These are phyloP conservation scores for Oehlia diaphana DNA, from an alignment of 192 early-diverging fungal species.

Conservation along the genomic window DNA sequence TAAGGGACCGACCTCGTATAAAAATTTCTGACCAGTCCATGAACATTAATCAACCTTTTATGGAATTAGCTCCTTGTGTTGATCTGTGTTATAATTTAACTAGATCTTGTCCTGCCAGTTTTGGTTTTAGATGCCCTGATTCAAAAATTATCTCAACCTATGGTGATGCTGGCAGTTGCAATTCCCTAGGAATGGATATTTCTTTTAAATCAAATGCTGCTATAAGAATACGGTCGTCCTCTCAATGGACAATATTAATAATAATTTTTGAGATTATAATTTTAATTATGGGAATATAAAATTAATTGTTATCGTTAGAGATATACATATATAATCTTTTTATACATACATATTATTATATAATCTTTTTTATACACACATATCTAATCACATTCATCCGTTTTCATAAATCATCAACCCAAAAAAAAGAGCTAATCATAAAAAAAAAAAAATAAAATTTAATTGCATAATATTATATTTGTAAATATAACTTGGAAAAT, in stretches of 20 bases:
- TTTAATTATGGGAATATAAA: background rate
- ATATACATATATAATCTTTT: no score
- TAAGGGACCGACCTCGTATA: constrained; percentile 29
- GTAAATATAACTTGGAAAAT: no score
- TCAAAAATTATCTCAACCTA: background rate
- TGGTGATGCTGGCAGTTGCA: background rate
- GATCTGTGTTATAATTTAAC: constrained; percentile 59
- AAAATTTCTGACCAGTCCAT: constrained; percentile 33
- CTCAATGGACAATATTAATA: background rate
- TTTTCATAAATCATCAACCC: no score
- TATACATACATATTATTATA: no score
- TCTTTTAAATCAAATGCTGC: background rate
- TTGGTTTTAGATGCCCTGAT: constrained; percentile 53
- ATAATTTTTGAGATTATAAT: background rate
- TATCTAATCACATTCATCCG: no score
- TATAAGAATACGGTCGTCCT: background rate
- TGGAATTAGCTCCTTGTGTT: constrained; percentile 56
- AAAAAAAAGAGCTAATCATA: no score
- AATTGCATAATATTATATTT: no score
- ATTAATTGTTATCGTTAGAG: background rate
- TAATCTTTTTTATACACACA: no score
- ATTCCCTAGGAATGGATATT: background rate
- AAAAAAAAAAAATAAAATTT: no score
- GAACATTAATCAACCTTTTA: constrained; percentile 38
- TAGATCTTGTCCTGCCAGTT: constrained; percentile 56